These are phyloP conservation scores for Diddensiella caesifluorescens DNA, from an alignment of 805 yeast species.

Conservation along the genomic window DNA sequence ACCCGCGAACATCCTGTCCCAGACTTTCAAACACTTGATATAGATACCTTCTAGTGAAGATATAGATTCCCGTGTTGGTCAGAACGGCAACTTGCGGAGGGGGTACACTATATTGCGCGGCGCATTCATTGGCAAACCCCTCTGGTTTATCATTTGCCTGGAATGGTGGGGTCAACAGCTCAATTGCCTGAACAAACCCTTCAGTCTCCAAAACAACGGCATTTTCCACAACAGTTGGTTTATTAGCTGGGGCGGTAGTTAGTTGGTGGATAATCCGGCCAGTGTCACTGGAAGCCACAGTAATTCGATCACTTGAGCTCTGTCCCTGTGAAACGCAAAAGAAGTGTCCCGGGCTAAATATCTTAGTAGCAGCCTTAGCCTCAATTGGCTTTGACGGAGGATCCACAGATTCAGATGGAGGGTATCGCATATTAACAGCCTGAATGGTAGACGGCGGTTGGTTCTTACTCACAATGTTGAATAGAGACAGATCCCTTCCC, in stretches of 20 bases:
- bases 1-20: conserved; percentile 60
- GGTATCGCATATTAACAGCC: conserved; percentile 39
- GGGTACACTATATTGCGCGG: conserved; percentile 70
- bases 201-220: conserved; percentile 65
- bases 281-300: conserved; percentile 77
- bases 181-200: conserved; percentile 64
- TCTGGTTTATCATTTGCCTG: conserved; percentile 68
- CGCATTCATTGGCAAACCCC: conserved; percentile 81
- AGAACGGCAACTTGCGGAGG: conserved; percentile 74
- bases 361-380: conserved; percentile 54
- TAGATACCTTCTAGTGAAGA: conserved; percentile 74
- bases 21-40: conserved; percentile 68
- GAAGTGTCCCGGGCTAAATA: conserved; percentile 83
- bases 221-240: conserved; percentile 57
- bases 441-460: conserved; percentile 35
- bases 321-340: conserved; percentile 50
- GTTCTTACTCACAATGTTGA: conserved; percentile 1
- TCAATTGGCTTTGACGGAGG: conserved; percentile 30
- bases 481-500: conserved; percentile 23
- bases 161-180: conserved; percentile 63
- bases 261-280: conserved; percentile 64
- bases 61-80: conserved; percentile 71
- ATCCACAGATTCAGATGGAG: conserved; percentile 32
- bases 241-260: conserved; percentile 21
- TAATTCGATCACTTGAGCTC: conserved; percentile 42